Conservation (phyloP, 148 eudicot species). For the Bassia scoparia region DNA sequence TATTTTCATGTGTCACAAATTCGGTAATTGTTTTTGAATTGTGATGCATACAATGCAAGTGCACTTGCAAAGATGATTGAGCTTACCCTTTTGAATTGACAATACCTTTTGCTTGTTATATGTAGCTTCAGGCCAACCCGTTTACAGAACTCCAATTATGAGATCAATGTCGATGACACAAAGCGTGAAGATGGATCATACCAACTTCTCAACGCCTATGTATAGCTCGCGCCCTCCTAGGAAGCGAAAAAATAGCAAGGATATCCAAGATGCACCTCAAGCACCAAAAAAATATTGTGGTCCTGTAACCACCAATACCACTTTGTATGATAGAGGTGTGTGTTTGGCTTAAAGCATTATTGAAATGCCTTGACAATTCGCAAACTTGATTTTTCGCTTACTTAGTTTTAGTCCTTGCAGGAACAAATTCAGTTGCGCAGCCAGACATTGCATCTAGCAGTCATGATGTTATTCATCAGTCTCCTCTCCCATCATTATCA, state of each 20-base stretch:
- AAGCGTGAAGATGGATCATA: conserved; percentile 28
- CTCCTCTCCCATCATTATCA: conserved; percentile 26
- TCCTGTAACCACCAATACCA: conserved; percentile 24
- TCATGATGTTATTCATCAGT: conserved; percentile 25
- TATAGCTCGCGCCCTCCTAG: conserved; percentile 37
- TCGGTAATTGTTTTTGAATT: background rate
- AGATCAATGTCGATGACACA: conserved; percentile 43
- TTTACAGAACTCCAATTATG: conserved; percentile 35
- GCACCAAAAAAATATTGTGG: conserved; percentile 50
- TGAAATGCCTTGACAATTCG: background rate
- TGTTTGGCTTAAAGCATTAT: background rate
- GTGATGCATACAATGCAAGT: background rate
- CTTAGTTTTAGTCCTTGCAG: conserved; percentile 27
- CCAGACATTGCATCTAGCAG: conserved; percentile 24
- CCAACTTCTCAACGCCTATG: conserved; percentile 40
- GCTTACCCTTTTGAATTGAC: background rate
- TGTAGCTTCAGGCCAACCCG: conserved; percentile 41
- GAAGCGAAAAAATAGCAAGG: conserved; percentile 50
- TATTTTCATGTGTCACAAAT: too few species aligned
- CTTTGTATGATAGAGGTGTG: conserved; percentile 40
- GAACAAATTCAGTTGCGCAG: conserved; percentile 25
- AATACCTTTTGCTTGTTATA: background rate
- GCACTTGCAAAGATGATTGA: background rate
- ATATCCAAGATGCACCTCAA: conserved; percentile 30
- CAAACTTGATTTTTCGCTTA: background rate